Base-by-base conservation (phyloP, 495 filamentous ascomycete genomes). In the Trichoderma erinaceum region DNA sequence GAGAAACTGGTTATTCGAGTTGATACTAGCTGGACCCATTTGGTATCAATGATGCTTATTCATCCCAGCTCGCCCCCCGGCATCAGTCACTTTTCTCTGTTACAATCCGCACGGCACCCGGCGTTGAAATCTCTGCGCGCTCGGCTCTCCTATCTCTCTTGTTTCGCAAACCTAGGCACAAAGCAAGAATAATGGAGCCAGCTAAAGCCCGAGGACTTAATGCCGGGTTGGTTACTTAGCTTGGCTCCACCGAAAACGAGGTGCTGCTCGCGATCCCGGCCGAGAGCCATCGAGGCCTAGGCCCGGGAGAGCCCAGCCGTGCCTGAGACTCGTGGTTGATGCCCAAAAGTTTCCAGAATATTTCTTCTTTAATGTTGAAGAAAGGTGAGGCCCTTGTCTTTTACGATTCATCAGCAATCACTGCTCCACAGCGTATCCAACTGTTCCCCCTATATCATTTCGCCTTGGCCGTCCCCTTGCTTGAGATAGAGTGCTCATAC, bases 41-140 rank as follows among this genome's bases (percentile, higher is more conserved):
- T n/a, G 2, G 50, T 16, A 4, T 56, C 50, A 13, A 1, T n/a
- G 48, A 21, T 21, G 15, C 15, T 18, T 4, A 25, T 6, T 16
- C 50, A 4, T 48, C n/a, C n/a, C 44, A 23, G 50, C n/a, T 56
- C 50, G 50, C n/a, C 50, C 1, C 1, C 50, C 50, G 43, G 12
- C 18, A 18, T 46, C 18, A 46, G 13, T 16, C 50, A 25, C 6
- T 4, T 11, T 16, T 25, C 50, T 4, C n/a, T 3, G 3, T 25
- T 3, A 10, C 35, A 38, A 38, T 38, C 5, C 35, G 8, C 35
- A 38, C 35, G 50, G 50, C 18, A 29, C 4, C 50, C 50, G 50
- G 50, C 50, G 25, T 56, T 25, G 50, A 56, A 56, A 56, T 56
- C 50, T 56, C 50, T 56, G 50, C 50, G 48, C 16, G 8, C 50